Conservation (phyloP, 2,329 filamentous ascomycete genomes). For the Pseudonectria foliicola region DNA sequence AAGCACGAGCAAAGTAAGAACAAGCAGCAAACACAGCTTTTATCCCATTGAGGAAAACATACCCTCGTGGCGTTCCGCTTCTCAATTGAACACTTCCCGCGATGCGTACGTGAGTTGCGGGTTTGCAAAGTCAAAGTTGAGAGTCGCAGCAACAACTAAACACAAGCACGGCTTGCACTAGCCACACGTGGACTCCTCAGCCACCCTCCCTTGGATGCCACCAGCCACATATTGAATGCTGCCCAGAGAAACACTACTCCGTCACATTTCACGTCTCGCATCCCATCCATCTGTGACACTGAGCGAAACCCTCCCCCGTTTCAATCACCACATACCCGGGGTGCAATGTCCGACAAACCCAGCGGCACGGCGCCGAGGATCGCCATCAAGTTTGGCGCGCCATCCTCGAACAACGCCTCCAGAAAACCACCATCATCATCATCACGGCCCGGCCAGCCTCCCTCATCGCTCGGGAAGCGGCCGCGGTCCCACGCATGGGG, state of each 20-base stretch:
- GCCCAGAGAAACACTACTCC: neutral
- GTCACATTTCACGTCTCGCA: neutral
- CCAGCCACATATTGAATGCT: neutral
- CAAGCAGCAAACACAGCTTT: too few relatives aligned
- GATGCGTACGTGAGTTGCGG: too few relatives aligned
- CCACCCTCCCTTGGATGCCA: neutral
- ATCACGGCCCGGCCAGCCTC: conserved; percentile 28
- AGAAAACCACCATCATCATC: conserved; percentile 24
- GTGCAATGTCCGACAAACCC: conserved; percentile 31
- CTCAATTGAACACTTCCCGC: too few relatives aligned
- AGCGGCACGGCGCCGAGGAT: conserved; percentile 31
- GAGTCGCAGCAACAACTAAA: too few relatives aligned
- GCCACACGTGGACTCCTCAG: neutral
- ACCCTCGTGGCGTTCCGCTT: too few relatives aligned
- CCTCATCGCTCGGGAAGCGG: conserved; percentile 43
- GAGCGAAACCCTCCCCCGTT: neutral
- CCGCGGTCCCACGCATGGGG: conserved; percentile 35
- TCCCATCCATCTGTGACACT: neutral
- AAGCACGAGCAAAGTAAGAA: too few relatives aligned
- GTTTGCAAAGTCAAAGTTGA: too few relatives aligned
- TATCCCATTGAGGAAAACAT: too few relatives aligned
- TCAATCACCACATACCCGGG: neutral
- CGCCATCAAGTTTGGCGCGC: conserved; percentile 41
- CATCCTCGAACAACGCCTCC: too few relatives aligned
- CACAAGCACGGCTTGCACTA: neutral